These are phyloP conservation scores for Mycosphaerelloides madeirae DNA, from an alignment of 2,329 filamentous ascomycete genomes.

Conservation along the genomic window DNA sequence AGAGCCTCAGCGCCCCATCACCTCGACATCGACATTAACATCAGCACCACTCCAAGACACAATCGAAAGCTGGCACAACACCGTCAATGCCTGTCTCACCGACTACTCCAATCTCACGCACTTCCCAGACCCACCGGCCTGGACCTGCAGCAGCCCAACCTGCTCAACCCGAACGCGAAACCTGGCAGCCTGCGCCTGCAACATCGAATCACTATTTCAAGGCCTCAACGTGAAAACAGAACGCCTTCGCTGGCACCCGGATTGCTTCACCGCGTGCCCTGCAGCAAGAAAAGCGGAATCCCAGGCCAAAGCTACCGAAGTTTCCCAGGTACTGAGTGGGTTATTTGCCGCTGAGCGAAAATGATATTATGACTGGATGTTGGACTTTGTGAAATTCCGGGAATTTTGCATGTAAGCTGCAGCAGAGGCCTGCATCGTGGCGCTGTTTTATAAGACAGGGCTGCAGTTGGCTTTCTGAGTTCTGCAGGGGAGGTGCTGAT, in stretches of 20 bases:
- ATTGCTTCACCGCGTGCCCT: conserved; percentile 11
- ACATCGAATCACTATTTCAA: background rate
- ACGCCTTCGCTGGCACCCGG: conserved; percentile 9
- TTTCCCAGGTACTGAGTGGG: conserved; percentile 8
- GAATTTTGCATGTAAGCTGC: no score
- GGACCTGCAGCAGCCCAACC: background rate
- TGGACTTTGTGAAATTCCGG: no score
- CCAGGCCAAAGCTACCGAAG: conserved; percentile 8
- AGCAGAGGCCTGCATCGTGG: no score
- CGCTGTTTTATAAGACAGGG: no score
- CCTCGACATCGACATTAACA: background rate
- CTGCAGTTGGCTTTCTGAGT: no score
- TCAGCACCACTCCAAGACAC: background rate
- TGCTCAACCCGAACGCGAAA: background rate
- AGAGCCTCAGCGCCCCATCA: no score
- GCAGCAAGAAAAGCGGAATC: conserved; percentile 7
- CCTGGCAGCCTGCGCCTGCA: background rate
- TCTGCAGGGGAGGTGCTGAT: no score
- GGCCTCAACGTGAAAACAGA: conserved; percentile 8
- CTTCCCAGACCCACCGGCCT: conserved; percentile 1
- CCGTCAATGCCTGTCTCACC: background rate
- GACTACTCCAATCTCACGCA: background rate
- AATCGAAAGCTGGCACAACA: background rate
- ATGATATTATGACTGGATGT: background rate
- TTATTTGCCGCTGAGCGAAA: conserved; percentile 4